Evolutionary conservation across 768 basidiomycete genomes (phyloP), one percentile per base, ranked within the genome.

Genomic region (Podaxis rugospora): DNA sequence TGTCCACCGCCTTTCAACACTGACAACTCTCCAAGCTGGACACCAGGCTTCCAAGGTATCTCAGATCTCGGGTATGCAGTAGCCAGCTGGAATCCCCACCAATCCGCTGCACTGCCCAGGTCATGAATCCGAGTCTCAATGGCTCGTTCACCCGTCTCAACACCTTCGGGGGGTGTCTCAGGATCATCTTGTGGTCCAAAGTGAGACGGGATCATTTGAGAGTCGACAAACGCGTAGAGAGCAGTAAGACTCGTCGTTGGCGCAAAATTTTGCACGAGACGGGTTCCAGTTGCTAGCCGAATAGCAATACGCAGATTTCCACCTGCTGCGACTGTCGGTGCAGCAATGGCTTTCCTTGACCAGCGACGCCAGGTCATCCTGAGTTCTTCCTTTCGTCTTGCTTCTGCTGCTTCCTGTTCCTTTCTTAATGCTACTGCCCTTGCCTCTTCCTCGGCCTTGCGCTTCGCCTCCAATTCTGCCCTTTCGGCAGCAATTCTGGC

Each of bases 201-300:
- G 21, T 75, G 67, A 5, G 74, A 54, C 0, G 86, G 83, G 27
- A 84, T 75, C 55, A 83, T 76, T 28, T 85, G 79, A 27, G 80
- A 72, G 64, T 92, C 94, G 54, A 90, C 88, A 64, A 83, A 88
- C 3, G 85, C 83, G 67, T 92, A 95, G 1, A 95, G 78, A 16
- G 80, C 74, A 1, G 85, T 87, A 40, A 93, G 69, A 2, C 80
- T 78, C 14, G 83, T 81, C 3, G 59, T 63, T 40, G 64, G 71
- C 65, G 74, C 65, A 65, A 95, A 92, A 40, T 74, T 74, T 36
- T 85, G 78, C 25, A 92, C 78, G 3, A 85, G 74, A 14, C 91
- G 77, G 69, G 78, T 62, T 67, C 89, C 81, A 74, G 73, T 72
- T 64, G 84, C 76, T 71, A 87, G 59, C 71, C 89, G 70, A 74